Evolutionary conservation across 225 moss, liverwort and hornwort genomes (phyloP), one percentile per base, ranked within the genome.

Genomic region (Bryum argenteum): DNA sequence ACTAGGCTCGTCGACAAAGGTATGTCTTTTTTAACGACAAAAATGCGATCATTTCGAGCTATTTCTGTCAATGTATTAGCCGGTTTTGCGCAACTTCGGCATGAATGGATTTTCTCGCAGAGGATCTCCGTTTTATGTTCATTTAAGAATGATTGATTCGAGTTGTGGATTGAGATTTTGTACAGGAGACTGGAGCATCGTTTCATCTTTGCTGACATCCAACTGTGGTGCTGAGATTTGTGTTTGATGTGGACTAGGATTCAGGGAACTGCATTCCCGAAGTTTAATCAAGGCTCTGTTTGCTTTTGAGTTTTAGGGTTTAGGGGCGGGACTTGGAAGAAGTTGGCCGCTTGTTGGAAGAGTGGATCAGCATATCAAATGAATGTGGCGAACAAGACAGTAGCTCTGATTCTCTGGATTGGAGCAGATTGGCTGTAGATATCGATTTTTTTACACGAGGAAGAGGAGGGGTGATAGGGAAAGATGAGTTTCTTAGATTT

Each of bases 401-500:
- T 47, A 47, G 47, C 12, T 62, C 26, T 62, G 24, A 47, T 44
- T 15, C 23, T 14, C 45, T 56, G 57, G 62, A 33, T 33, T 39
- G 51, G 37, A 58, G 65, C 40, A 40, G 65, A 77, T 41, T 70
- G 70, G 53, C 52, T n/a, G 45, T 39, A 10, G 48, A 39, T 9
- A 1, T 43, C 63, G 14, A 15, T 14, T 23, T 3, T 38, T 23
- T 2, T 28, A 45, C 78, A 22, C 26, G 33, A 19, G 1, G 54
- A 11, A 43, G 38, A 68, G 26, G 60, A 54, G 18, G 33, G 58
- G 38, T 42, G 40, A 9, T 67, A 66, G 37, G 57, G 24, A 19
- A 75, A n/a, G 54, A 96, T 96, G 95, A 96, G 95, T 81, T 96
- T 96, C 66, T 78, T 96, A 78, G 95, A 96, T 76, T 70, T 93